phyloP scores from a whole-genome alignment of 1,284 basidiomycete species.

The Papiliotrema terrestris region DNA sequence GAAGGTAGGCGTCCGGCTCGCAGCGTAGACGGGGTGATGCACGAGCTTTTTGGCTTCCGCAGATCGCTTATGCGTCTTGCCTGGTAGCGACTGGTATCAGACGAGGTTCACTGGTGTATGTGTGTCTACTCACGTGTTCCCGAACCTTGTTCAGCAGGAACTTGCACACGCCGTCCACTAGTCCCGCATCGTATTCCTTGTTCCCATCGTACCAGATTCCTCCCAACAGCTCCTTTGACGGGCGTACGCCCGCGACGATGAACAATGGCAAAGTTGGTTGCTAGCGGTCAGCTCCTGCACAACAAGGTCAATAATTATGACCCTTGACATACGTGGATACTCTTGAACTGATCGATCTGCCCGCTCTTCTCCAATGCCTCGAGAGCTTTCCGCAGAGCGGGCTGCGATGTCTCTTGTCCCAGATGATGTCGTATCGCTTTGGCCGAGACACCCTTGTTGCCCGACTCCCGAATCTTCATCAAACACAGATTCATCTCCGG shows the following conservation, averaged over 20 bases:
- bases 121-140: conserved; percentile 24
- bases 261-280: conserved; percentile 42
- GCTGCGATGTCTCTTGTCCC: conserved; percentile 30
- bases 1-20: conserved; percentile 26
- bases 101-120: neutral
- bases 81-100: neutral
- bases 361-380: conserved; percentile 35
- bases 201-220: conserved; percentile 47
- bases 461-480: conserved; percentile 9
- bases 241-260: conserved; percentile 35
- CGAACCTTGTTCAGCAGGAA: conserved; percentile 30
- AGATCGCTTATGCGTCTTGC: neutral
- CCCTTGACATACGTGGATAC: conserved; percentile 36
- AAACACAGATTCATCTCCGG: conserved; percentile 2
- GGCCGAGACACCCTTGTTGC: conserved; percentile 19
- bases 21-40: conserved; percentile 34
- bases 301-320: neutral
- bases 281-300: conserved; percentile 14
- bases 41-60: conserved; percentile 2
- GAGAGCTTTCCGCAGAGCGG: conserved; percentile 36
- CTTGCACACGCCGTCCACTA: conserved; percentile 37
- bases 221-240: conserved; percentile 45
- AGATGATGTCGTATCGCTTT: conserved; percentile 19
- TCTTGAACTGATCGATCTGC: conserved; percentile 45
- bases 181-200: conserved; percentile 43